Evolutionary conservation across 768 basidiomycete species (phyloP).

Genomic region (Agrocybe chaxingu): DNA sequence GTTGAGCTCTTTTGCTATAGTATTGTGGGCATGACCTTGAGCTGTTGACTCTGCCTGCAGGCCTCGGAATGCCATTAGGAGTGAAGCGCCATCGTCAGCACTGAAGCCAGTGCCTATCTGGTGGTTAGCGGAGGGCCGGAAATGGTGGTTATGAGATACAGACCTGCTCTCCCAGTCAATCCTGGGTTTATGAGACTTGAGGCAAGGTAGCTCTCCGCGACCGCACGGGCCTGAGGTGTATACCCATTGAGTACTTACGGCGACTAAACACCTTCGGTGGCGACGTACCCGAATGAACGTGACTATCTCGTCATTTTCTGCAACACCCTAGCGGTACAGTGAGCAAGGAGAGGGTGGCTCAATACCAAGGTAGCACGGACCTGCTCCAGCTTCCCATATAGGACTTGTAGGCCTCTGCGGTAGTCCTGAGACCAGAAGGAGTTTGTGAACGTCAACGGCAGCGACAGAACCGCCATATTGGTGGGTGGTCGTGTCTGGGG

Average conservation of each 20-base stretch:
- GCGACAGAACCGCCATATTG: conserved; percentile 81
- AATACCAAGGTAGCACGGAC: conserved; percentile 32
- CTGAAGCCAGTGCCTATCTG: conserved; percentile 59
- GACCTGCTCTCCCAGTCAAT: conserved; percentile 48
- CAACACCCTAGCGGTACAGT: conserved; percentile 53
- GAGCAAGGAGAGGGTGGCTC: conserved; percentile 14
- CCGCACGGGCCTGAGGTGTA: conserved; percentile 59
- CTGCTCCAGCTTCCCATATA: conserved; percentile 77
- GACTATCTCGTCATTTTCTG: conserved; percentile 81
- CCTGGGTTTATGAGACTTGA: conserved; percentile 50
- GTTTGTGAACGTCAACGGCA: conserved; percentile 86
- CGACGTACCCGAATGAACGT: conserved; percentile 73
- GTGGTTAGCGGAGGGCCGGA: conserved; percentile 5
- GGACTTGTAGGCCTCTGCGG: conserved; percentile 73
- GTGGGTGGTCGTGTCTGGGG: conserved; percentile 7
- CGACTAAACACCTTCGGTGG: not conserved
- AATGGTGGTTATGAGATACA: conserved; percentile 3
- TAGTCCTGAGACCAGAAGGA: conserved; percentile 97
- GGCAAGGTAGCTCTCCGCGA: conserved; percentile 66
- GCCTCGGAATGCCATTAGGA: conserved; percentile 76
- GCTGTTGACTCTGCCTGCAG: conserved; percentile 67
- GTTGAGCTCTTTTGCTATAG: conserved; percentile 71
- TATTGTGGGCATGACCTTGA: conserved; percentile 74
- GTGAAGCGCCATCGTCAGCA: conserved; percentile 82
- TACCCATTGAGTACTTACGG: not conserved